phyloP scores from a whole-genome alignment of 768 basidiomycete genomes.

The Fistulinella prunicolor region DNA sequence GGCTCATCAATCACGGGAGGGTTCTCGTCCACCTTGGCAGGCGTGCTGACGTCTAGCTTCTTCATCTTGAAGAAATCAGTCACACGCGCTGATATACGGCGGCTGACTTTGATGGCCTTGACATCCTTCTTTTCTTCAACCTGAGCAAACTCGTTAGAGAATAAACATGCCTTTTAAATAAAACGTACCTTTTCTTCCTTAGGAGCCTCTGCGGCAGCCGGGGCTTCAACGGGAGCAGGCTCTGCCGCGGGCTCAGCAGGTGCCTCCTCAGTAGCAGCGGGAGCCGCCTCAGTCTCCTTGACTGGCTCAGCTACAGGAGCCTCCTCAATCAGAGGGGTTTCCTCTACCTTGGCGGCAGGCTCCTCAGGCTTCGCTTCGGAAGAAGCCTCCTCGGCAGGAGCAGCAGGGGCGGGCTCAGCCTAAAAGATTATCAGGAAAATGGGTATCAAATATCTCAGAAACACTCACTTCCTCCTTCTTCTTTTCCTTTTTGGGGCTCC shows the following conservation, averaged over 20 bases:
- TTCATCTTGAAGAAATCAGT: constrained; percentile 79
- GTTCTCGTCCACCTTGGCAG: constrained; percentile 85
- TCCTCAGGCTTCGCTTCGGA: constrained; percentile 31
- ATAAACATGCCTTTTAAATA: not conserved
- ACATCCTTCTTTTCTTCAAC: constrained; percentile 44
- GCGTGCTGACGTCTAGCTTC: constrained; percentile 57
- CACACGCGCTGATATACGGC: constrained; percentile 83
- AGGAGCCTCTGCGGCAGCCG: constrained; percentile 35
- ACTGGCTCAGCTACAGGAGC: constrained; percentile 49
- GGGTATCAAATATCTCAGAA: not conserved
- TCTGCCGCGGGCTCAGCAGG: constrained; percentile 27
- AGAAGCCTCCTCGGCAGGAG: constrained; percentile 34
- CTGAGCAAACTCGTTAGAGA: constrained; percentile 22
- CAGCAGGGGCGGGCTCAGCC: constrained; percentile 30
- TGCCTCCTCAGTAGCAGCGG: constrained; percentile 20
- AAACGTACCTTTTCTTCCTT: constrained; percentile 63
- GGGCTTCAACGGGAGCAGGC: constrained; percentile 33
- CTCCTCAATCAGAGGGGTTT: constrained; percentile 35
- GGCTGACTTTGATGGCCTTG: constrained; percentile 64
- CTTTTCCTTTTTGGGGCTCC: constrained; percentile 80
- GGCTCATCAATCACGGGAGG: constrained; percentile 89
- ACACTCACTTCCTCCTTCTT: constrained; percentile 68
- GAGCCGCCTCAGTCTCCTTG: constrained; percentile 60
- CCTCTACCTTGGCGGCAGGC: constrained; percentile 42
- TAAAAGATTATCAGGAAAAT: constrained; percentile 8